Conservation (phyloP, 2,329 filamentous ascomycete genomes). For the Neofusicoccum cordaticola region DNA sequence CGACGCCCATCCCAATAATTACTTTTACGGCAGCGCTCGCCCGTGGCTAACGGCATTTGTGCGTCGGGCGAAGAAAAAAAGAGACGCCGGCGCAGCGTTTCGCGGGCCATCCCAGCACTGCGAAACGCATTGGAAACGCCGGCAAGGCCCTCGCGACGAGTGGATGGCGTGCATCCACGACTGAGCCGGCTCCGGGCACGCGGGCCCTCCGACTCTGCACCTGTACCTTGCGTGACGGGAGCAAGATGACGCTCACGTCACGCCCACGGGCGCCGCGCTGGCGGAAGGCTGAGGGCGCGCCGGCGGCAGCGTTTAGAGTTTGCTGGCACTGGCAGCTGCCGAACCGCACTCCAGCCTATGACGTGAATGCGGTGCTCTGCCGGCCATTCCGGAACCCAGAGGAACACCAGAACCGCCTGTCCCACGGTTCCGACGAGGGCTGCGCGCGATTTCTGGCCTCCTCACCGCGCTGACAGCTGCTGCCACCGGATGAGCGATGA, state of each 20-base stretch:
- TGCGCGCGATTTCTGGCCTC: background rate
- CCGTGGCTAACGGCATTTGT: slow-evolving; percentile 4
- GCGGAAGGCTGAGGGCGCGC: background rate
- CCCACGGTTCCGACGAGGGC: background rate
- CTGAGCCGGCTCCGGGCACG: background rate
- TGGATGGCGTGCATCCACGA: slow-evolving; percentile 3
- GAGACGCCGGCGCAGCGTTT: background rate
- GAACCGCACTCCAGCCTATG: background rate
- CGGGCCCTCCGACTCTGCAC: background rate
- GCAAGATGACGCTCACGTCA: background rate
- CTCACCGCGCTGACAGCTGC: background rate
- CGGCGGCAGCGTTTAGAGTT: background rate
- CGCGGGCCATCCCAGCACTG: background rate
- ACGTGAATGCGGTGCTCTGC: background rate
- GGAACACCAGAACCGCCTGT: background rate
- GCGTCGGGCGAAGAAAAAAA: slow-evolving; percentile 2
- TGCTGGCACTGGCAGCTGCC: background rate
- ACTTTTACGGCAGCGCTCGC: slow-evolving; percentile 2
- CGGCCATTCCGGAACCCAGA: background rate
- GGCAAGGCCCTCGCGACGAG: background rate
- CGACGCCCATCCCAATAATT: background rate
- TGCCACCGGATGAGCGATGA: background rate
- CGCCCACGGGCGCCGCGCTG: background rate
- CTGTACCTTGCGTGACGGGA: background rate
- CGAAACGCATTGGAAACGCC: slow-evolving; percentile 1